These are phyloP conservation scores for Barnettozyma sp. DNA, from an alignment of 805 yeast genomes.

Conservation along the genomic window DNA sequence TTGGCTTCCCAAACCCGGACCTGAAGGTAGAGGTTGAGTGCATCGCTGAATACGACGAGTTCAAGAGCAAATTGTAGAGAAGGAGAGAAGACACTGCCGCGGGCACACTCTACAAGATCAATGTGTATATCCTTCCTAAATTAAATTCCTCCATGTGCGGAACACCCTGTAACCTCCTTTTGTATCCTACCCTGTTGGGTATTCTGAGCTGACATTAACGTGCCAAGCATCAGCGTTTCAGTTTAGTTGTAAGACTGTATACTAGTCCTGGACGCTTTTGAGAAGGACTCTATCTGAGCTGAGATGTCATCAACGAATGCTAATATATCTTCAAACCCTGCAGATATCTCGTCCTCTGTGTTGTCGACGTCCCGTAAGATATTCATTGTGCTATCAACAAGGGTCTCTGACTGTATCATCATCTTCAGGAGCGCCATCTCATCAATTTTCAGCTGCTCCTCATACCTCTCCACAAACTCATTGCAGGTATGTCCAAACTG, in stretches of 20 bases:
- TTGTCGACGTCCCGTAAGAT: slow-evolving; percentile 11
- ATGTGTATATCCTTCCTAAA: no score
- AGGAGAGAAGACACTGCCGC: no score
- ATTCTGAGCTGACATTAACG: no score
- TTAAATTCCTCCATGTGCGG: no score
- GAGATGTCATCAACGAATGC: slow-evolving; percentile 7
- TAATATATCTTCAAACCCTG: slow-evolving; percentile 6
- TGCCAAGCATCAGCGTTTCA: no score
- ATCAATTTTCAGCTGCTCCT: slow-evolving; percentile 7
- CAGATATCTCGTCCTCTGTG: slow-evolving; percentile 8
- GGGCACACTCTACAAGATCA: no score
- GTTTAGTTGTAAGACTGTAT: no score
- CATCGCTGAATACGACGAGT: slow-evolving; percentile 30
- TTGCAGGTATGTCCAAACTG: slow-evolving; percentile 1
- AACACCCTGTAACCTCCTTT: no score
- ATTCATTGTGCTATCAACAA: slow-evolving; percentile 9
- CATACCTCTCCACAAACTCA: slow-evolving; percentile 11
- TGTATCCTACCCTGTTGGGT: no score
- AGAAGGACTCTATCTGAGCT: neutral
- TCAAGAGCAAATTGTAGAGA: slow-evolving; percentile 10
- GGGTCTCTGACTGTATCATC: slow-evolving; percentile 5
- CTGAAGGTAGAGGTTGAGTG: slow-evolving; percentile 48
- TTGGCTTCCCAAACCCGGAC: slow-evolving; percentile 43
- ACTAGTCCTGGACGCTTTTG: no score
- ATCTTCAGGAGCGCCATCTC: slow-evolving; percentile 9